Evolutionary conservation across 2,329 filamentous ascomycete species (phyloP).

Genomic region (Gaeumannomyces tritici): DNA sequence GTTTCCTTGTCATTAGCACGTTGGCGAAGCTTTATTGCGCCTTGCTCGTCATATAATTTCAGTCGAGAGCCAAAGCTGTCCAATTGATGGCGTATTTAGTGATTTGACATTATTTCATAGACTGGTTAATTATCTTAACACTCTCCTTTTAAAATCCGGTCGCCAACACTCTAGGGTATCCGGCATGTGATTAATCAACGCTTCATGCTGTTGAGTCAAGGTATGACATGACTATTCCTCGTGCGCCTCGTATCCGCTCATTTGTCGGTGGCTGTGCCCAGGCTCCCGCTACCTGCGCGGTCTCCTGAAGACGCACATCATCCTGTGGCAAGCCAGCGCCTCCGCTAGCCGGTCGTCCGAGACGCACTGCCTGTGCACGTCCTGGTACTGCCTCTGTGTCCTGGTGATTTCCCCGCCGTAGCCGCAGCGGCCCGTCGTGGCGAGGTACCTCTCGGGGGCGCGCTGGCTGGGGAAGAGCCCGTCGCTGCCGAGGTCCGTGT

Average conservation of each 20-base stretch:
- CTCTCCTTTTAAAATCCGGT: not conserved
- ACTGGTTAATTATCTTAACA: too few species aligned
- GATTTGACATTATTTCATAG: not conserved
- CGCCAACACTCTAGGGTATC: not conserved
- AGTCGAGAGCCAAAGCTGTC: not conserved
- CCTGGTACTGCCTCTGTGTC: not conserved
- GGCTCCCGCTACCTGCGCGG: not conserved
- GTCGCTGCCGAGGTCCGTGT: not conserved
- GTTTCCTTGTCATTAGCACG: not conserved
- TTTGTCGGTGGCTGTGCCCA: too few species aligned
- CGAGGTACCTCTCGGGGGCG: not conserved
- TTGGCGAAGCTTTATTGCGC: too few species aligned
- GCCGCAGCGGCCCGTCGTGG: not conserved
- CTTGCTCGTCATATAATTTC: not conserved
- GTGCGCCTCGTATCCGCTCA: too few species aligned
- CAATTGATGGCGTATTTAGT: not conserved
- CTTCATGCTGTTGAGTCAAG: not conserved
- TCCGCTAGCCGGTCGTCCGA: not conserved
- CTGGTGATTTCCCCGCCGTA: not conserved
- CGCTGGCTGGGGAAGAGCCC: not conserved
- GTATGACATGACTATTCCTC: not conserved
- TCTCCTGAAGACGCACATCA: conserved; percentile 1
- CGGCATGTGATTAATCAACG: not conserved
- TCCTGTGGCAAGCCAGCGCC: not conserved
- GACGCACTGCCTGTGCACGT: not conserved